Conservation (phyloP, 192 early-diverging fungal species). For the Thoreauomyces humboldtii region DNA sequence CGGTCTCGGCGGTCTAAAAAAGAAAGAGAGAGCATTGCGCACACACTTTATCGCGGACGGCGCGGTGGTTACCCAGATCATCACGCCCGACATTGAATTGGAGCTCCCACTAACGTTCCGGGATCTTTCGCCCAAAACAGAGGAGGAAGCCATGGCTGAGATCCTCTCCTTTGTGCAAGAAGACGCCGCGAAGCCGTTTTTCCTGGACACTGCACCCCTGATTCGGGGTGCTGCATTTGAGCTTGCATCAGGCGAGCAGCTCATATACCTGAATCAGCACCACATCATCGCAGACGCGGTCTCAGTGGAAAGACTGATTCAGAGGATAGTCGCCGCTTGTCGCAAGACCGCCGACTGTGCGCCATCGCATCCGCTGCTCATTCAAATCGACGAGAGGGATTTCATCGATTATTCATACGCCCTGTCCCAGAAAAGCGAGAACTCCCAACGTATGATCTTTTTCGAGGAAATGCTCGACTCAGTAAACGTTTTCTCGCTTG, state of each 20-base stretch:
- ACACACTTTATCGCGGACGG: constrained; percentile 8
- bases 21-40: constrained; percentile 9
- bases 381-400: too few species aligned
- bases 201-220: background rate
- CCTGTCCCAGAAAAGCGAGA: too few species aligned
- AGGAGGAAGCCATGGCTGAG: background rate
- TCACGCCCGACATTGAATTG: background rate
- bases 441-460: too few species aligned
- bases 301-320: too few species aligned
- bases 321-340: too few species aligned
- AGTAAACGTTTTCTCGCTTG: too few species aligned
- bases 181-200: background rate
- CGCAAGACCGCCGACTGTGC: too few species aligned
- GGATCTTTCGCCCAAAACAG: too few species aligned
- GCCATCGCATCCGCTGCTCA: too few species aligned
- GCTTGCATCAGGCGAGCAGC: background rate
- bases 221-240: constrained; percentile 1
- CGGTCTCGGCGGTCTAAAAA: too few species aligned
- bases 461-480: too few species aligned
- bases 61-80: background rate
- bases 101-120: background rate
- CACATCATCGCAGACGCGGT: constrained; percentile 11
- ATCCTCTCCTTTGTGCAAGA: background rate
- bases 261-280: constrained; percentile 9
- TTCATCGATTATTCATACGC: too few species aligned